Evolutionary conservation across 306 rosid genomes (phyloP).

Genomic region (Malus domestica): ASM211411v1 NC_041803.1:5062001-5062500

Average conservation of each 20-base stretch:
- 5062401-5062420: slow-evolving; percentile 42
- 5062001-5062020: too few relatives aligned
- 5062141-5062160: not conserved
- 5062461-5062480: slow-evolving; percentile 75
- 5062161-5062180: not conserved
- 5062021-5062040: too few relatives aligned
- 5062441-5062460: slow-evolving; percentile 45
- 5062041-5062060: not conserved
- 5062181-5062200: too few relatives aligned
- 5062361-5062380: slow-evolving; percentile 56
- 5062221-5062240: not conserved
- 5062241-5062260: not conserved
- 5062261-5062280: too few relatives aligned
- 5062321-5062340: slow-evolving; percentile 49
- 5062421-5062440: slow-evolving; percentile 6
- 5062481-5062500: slow-evolving; percentile 38
- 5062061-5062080: not conserved
- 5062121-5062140: not conserved
- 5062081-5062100: not conserved
- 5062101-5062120: not conserved
- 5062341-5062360: slow-evolving; percentile 53
- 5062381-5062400: slow-evolving; percentile 12
- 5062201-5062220: not conserved
- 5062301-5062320: not conserved
- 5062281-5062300: not conserved